Evolutionary conservation across 768 basidiomycete genomes (phyloP).

Genomic region (Sistotremastrum suecicum): DNA sequence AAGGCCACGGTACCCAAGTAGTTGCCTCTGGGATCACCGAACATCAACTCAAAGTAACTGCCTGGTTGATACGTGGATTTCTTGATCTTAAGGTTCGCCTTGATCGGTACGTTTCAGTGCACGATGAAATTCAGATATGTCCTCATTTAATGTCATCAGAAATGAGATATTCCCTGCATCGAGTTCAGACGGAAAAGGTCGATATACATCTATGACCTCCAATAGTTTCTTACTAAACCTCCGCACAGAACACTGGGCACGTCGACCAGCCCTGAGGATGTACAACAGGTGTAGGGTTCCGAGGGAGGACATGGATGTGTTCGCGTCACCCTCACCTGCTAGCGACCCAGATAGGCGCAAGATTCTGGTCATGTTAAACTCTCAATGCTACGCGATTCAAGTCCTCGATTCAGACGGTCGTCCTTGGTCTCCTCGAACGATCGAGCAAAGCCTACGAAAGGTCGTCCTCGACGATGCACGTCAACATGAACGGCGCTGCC

Average conservation of each 20-base stretch:
- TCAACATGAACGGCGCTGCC: slow-evolving; percentile 28
- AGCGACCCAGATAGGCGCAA: slow-evolving; percentile 36
- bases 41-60: slow-evolving; percentile 78
- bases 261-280: slow-evolving; percentile 38
- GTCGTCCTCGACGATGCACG: slow-evolving; percentile 43
- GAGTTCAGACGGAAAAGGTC: no score
- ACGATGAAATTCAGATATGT: not conserved
- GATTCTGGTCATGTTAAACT: slow-evolving; percentile 56
- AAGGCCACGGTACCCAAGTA: not conserved
- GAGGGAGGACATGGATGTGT: slow-evolving; percentile 43
- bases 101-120: slow-evolving; percentile 33
- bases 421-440: slow-evolving; percentile 20
- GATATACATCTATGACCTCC: not conserved
- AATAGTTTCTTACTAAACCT: not conserved
- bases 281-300: slow-evolving; percentile 78
- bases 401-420: slow-evolving; percentile 33
- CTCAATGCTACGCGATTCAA: slow-evolving; percentile 68
- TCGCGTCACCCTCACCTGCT: slow-evolving; percentile 34
- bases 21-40: slow-evolving; percentile 31
- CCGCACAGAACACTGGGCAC: slow-evolving; percentile 47
- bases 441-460: slow-evolving; percentile 32
- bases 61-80: slow-evolving; percentile 63
- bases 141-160: no score
- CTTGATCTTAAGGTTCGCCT: slow-evolving; percentile 60
- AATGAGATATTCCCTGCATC: no score